Evolutionary conservation across 371 early-diverging fungal genomes (phyloP).

Genomic region (Rhizopus sp.): DNA sequence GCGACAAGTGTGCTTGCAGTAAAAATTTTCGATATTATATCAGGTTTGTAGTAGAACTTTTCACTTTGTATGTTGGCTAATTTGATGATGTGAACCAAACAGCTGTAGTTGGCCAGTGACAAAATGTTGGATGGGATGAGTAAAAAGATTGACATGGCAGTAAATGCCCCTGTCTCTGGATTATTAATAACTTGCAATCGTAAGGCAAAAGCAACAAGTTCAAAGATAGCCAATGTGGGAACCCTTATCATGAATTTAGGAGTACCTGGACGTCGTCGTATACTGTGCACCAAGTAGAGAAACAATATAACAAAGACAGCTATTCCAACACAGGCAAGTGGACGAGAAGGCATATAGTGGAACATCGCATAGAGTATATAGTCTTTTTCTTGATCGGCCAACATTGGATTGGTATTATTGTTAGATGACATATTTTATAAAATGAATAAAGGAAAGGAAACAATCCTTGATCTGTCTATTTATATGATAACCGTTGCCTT

Average conservation of each 20-base stretch:
- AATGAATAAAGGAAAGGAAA: not conserved
- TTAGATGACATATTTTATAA: not conserved
- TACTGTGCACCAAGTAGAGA: not conserved
- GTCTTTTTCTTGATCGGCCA: not conserved
- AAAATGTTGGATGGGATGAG: constrained; percentile 6
- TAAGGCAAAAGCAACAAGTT: constrained; percentile 7
- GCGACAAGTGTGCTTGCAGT: not conserved
- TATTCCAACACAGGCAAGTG: constrained; percentile 2
- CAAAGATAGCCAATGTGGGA: not conserved
- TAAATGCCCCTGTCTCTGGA: not conserved
- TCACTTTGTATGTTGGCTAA: not conserved
- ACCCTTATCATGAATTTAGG: constrained; percentile 1
- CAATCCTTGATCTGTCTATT: too few species aligned
- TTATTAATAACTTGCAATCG: not conserved
- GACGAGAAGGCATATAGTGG: constrained; percentile 4
- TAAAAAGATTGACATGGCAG: constrained; percentile 8
- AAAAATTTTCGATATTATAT: not conserved
- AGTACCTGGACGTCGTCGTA: not conserved
- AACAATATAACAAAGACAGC: constrained; percentile 1
- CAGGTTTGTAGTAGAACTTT: not conserved
- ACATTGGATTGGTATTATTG: not conserved
- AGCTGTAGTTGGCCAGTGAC: constrained; percentile 7
- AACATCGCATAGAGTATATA: not conserved
- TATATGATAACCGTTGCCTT: too few species aligned
- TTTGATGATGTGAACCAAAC: not conserved